A percentile compares a stretch with the other conserved stretches of the same genome.
phyloP scores from a whole-genome alignment of 2,329 filamentous ascomycete species.

The Thermochaetoides dissita region DNA sequence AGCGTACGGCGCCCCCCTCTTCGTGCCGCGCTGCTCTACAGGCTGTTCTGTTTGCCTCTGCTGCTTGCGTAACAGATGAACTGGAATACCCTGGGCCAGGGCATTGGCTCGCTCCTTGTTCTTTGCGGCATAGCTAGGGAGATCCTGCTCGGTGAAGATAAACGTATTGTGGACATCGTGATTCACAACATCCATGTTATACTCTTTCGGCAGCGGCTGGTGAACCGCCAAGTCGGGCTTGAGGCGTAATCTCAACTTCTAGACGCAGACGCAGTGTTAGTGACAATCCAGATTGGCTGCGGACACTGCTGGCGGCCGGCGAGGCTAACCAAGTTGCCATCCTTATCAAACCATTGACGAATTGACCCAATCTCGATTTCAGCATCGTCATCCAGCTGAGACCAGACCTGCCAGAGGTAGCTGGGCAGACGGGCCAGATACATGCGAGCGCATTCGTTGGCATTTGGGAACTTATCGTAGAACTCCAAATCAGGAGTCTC shows the following conservation, averaged over 20 bases:
- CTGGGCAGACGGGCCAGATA: slow-evolving; percentile 70
- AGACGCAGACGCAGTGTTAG: slow-evolving; percentile 1
- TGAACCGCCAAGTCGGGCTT: slow-evolving; percentile 51
- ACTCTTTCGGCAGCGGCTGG: slow-evolving; percentile 70
- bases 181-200: slow-evolving; percentile 60
- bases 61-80: slow-evolving; percentile 35
- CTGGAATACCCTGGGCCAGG: slow-evolving; percentile 43
- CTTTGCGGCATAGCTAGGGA: slow-evolving; percentile 58
- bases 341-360: slow-evolving; percentile 40
- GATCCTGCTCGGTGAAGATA: slow-evolving; percentile 85
- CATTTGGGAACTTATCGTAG: slow-evolving; percentile 20
- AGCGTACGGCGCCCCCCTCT: slow-evolving; percentile 37
- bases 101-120: slow-evolving; percentile 42
- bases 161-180: slow-evolving; percentile 66
- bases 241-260: slow-evolving; percentile 52
- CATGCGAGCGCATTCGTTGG: slow-evolving; percentile 29
- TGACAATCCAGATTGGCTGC: background rate
- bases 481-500: slow-evolving; percentile 53
- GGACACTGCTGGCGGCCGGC: background rate
- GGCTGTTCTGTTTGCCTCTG: slow-evolving; percentile 18
- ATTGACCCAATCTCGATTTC: slow-evolving; percentile 72
- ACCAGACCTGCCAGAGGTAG: slow-evolving; percentile 70
- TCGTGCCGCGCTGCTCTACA: slow-evolving; percentile 24
- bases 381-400: slow-evolving; percentile 60
- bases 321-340: slow-evolving; percentile 26